Evolutionary conservation across 2,329 filamentous ascomycete genomes (phyloP).

Genomic region (Ambrosiella cleistominuta): DNA sequence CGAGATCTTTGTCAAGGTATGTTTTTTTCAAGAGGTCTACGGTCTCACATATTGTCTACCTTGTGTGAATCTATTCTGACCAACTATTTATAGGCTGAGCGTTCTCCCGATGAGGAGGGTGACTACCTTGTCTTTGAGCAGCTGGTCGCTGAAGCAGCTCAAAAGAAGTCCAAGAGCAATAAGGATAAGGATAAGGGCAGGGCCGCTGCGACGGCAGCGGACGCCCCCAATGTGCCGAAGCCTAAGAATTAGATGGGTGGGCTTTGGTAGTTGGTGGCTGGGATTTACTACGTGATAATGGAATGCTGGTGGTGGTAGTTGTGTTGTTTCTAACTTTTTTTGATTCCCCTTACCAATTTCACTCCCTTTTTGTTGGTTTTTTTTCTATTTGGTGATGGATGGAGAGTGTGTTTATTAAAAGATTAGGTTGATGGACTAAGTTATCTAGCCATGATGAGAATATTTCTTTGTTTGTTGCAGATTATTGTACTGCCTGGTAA

Average conservation of each 20-base stretch:
- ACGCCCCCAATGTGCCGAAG: constrained; percentile 16
- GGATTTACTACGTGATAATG: background rate
- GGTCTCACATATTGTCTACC: background rate
- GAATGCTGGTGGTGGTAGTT: background rate
- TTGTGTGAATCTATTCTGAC: background rate
- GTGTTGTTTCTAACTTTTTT: constrained; percentile 3
- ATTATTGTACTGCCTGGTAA: too few relatives aligned
- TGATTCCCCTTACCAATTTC: constrained; percentile 5
- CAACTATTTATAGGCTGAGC: constrained; percentile 46
- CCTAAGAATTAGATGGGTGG: constrained; percentile 8
- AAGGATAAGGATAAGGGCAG: constrained; percentile 29
- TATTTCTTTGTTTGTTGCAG: background rate
- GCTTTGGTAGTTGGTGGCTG: background rate
- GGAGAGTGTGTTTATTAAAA: background rate
- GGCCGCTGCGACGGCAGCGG: constrained; percentile 15
- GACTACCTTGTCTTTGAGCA: constrained; percentile 99
- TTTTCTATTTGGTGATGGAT: background rate
- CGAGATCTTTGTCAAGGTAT: constrained; percentile 74
- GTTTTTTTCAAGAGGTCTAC: constrained; percentile 14
- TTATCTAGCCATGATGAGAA: background rate
- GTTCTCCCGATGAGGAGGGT: constrained; percentile 88
- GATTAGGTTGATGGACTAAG: background rate
- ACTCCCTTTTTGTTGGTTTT: background rate
- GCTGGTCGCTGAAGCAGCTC: constrained; percentile 86
- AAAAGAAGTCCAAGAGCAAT: constrained; percentile 66